Evolutionary conservation across 2,329 filamentous ascomycete genomes (phyloP).

Genomic region (Cladosporium oxysporum): DNA sequence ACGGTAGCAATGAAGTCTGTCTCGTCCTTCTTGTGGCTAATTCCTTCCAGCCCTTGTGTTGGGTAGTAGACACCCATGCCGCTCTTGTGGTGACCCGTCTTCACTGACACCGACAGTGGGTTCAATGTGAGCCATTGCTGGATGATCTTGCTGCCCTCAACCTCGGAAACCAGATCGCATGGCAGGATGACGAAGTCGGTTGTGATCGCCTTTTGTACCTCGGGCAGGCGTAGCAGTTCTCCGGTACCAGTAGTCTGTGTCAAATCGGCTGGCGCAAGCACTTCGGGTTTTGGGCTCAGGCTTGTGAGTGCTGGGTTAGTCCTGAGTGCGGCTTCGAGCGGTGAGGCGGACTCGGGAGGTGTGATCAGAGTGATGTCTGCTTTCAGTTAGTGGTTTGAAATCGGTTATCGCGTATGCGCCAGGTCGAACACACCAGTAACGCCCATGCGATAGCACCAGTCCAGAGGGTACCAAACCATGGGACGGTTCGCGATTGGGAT

Average conservation of each 20-base stretch:
- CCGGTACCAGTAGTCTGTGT: conserved; percentile 86
- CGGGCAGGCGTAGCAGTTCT: conserved; percentile 79
- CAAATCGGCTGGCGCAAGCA: conserved; percentile 74
- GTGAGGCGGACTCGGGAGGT: conserved; percentile 58
- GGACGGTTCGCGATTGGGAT: conserved; percentile 80
- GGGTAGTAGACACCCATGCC: conserved; percentile 91
- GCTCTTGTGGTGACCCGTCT: conserved; percentile 66
- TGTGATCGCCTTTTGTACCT: conserved; percentile 75
- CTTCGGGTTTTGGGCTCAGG: conserved; percentile 69
- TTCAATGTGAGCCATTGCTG: conserved; percentile 89
- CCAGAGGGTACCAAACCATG: conserved; percentile 88
- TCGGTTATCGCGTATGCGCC: neutral
- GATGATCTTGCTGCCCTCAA: conserved; percentile 77
- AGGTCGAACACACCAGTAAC: conserved; percentile 60
- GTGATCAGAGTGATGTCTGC: conserved; percentile 60
- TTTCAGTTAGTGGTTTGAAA: neutral
- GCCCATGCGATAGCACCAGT: conserved; percentile 81
- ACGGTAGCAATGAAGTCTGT: conserved; percentile 87
- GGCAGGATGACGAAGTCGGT: conserved; percentile 88
- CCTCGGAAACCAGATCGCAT: conserved; percentile 89
- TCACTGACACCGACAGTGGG: conserved; percentile 50
- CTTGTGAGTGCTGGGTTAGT: conserved; percentile 77
- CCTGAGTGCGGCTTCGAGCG: conserved; percentile 69
- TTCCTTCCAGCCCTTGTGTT: conserved; percentile 68
- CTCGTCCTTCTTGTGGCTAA: conserved; percentile 81